Percentiles rank a stretch among this genome's conserved stretches.
phyloP scores from a whole-genome alignment of 2,329 filamentous ascomycete genomes.

The Alternaria gaisen region DNA sequence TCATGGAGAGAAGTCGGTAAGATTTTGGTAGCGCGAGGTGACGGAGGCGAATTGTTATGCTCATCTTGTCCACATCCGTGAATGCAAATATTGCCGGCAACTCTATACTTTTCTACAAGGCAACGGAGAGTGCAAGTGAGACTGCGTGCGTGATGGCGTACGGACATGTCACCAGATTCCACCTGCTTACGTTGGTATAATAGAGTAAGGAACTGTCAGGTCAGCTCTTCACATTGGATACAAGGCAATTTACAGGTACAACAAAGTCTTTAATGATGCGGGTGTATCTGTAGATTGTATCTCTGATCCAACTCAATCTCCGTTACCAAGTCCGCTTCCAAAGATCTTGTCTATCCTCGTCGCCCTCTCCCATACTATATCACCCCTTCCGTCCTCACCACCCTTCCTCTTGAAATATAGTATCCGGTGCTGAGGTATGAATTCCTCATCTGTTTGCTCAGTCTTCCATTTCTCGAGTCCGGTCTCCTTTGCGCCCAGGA shows the following conservation, averaged over 20 bases:
- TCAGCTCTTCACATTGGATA: background rate
- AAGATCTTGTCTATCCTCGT: conserved; percentile 59
- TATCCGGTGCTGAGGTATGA: conserved; percentile 65
- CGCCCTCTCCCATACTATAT: conserved; percentile 62
- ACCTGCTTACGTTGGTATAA: background rate
- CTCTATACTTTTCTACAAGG: background rate
- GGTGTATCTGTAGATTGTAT: background rate
- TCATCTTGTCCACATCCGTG: background rate
- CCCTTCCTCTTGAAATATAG: conserved; percentile 58
- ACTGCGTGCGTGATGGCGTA: background rate
- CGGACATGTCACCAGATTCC: background rate
- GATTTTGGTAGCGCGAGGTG: background rate
- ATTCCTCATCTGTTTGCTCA: conserved; percentile 64
- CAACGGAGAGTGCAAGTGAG: background rate
- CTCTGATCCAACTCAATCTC: background rate
- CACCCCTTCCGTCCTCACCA: conserved; percentile 33
- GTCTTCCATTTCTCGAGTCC: conserved; percentile 61
- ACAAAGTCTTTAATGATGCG: background rate
- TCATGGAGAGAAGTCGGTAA: background rate
- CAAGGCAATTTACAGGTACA: background rate
- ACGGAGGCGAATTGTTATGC: background rate
- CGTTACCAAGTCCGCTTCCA: conserved; percentile 49
- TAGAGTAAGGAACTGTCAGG: background rate
- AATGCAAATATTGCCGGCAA: background rate
- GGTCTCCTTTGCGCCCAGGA: conserved; percentile 60